phyloP scores from a whole-genome alignment of 495 filamentous ascomycete genomes.

The Daldinia concentrica region DNA sequence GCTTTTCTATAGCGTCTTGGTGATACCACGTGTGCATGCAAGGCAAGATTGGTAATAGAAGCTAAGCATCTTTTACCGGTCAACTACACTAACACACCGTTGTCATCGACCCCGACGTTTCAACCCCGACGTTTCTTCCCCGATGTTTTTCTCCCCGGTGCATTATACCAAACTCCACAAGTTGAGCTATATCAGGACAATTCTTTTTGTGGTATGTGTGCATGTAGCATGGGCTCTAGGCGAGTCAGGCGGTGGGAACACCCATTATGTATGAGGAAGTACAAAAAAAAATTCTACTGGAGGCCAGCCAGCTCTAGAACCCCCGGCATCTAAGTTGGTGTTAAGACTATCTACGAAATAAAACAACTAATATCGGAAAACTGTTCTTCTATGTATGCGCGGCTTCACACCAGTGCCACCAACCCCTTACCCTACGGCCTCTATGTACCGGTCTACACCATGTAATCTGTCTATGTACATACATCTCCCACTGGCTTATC shows the following conservation, averaged over 20 bases:
- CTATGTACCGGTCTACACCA: no score
- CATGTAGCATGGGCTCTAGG: background rate
- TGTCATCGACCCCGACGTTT: background rate
- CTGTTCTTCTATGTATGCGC: conserved; percentile 6
- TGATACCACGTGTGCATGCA: conserved; percentile 18
- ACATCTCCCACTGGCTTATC: background rate
- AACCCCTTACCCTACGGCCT: no score
- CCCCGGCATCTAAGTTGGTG: conserved; percentile 38
- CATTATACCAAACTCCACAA: background rate
- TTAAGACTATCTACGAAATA: conserved; percentile 32
- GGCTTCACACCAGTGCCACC: background rate
- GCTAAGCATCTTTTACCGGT: conserved; percentile 26
- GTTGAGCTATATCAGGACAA: background rate
- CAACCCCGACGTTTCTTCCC: background rate
- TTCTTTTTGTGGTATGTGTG: background rate
- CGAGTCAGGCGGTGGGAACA: conserved; percentile 33
- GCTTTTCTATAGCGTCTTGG: background rate
- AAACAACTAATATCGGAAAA: conserved; percentile 39
- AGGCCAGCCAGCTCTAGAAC: conserved; percentile 39
- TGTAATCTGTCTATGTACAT: no score
- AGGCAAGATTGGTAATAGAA: conserved; percentile 4
- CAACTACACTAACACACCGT: background rate
- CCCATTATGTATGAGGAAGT: conserved; percentile 7
- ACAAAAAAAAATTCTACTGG: conserved; percentile 9
- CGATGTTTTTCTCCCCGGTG: background rate